These are phyloP conservation scores for Tephrocybe sp. DNA, from an alignment of 768 basidiomycete species.

Conservation along the genomic window DNA sequence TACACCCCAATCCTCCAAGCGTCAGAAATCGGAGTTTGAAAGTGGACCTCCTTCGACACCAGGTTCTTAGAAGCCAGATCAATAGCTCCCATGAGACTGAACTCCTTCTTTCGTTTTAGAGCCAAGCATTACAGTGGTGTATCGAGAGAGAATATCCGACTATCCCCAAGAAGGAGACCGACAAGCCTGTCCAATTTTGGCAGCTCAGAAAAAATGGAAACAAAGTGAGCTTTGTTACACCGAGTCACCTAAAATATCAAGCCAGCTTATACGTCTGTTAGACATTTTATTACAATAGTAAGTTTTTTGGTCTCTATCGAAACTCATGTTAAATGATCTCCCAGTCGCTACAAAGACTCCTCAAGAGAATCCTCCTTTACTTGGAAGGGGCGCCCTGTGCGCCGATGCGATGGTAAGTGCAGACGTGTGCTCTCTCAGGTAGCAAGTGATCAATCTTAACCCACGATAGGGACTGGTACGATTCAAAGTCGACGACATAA, in stretches of 20 bases:
- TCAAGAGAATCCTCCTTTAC: slow-evolving; percentile 56
- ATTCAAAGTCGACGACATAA: background rate
- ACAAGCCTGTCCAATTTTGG: slow-evolving; percentile 90
- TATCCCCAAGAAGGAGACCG: slow-evolving; percentile 63
- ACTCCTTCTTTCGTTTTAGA: slow-evolving; percentile 37
- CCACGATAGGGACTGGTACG: slow-evolving; percentile 41
- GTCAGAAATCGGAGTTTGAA: slow-evolving; percentile 61
- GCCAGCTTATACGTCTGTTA: slow-evolving; percentile 20
- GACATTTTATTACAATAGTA: slow-evolving; percentile 71
- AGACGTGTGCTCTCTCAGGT: background rate
- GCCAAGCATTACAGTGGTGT: slow-evolving; percentile 86
- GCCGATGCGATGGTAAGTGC: slow-evolving; percentile 82
- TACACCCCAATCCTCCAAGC: slow-evolving; percentile 73
- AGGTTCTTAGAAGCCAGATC: slow-evolving; percentile 60
- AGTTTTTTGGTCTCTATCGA: slow-evolving; percentile 18
- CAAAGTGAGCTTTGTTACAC: slow-evolving; percentile 43
- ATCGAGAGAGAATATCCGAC: slow-evolving; percentile 76
- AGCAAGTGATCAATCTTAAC: background rate
- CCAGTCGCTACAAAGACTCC: slow-evolving; percentile 82
- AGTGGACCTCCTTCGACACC: slow-evolving; percentile 80
- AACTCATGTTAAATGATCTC: background rate
- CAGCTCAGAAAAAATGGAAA: slow-evolving; percentile 55
- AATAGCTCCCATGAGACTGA: background rate
- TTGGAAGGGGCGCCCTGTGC: slow-evolving; percentile 85
- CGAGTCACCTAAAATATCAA: background rate